These are phyloP conservation scores for Penicillium sclerotigenum DNA, from an alignment of 2,329 filamentous ascomycete genomes.

Conservation along the genomic window DNA sequence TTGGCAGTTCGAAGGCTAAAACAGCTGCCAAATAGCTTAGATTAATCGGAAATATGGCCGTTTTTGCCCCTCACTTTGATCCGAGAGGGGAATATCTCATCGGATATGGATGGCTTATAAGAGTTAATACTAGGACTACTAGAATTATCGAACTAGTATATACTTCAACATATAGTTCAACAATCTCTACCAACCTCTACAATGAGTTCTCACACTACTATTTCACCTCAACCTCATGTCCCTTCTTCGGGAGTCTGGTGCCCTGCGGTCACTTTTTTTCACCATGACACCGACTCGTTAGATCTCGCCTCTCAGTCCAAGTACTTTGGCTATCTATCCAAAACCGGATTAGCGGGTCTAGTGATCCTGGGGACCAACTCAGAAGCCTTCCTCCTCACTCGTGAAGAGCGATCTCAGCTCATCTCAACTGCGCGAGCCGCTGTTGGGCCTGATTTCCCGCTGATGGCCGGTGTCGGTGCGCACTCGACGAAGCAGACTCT, in stretches of 20 bases:
- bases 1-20: background rate
- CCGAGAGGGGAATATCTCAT: background rate
- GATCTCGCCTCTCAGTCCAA: conserved; percentile 49
- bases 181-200: background rate
- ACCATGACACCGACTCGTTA: conserved; percentile 49
- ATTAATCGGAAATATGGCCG: conserved; percentile 1
- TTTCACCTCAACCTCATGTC: conserved; percentile 18
- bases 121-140: background rate
- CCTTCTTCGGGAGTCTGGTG: conserved; percentile 46
- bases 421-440: conserved; percentile 55
- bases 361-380: conserved; percentile 57
- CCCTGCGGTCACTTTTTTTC: conserved; percentile 56
- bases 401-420: conserved; percentile 58
- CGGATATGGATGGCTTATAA: background rate
- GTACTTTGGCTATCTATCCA: conserved; percentile 53
- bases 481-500: conserved; percentile 64
- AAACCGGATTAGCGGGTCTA: conserved; percentile 51
- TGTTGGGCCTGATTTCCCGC: conserved; percentile 53
- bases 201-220: conserved; percentile 14
- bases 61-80: conserved; percentile 5
- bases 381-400: conserved; percentile 56
- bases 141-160: too few species aligned
- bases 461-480: conserved; percentile 63
- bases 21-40: background rate
- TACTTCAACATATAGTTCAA: background rate